A percentile compares a stretch with the other conserved stretches of the same genome.
Evolutionary conservation across 164 flowering plant genomes (phyloP).

Genomic region (Berberis thunbergii): DNA sequence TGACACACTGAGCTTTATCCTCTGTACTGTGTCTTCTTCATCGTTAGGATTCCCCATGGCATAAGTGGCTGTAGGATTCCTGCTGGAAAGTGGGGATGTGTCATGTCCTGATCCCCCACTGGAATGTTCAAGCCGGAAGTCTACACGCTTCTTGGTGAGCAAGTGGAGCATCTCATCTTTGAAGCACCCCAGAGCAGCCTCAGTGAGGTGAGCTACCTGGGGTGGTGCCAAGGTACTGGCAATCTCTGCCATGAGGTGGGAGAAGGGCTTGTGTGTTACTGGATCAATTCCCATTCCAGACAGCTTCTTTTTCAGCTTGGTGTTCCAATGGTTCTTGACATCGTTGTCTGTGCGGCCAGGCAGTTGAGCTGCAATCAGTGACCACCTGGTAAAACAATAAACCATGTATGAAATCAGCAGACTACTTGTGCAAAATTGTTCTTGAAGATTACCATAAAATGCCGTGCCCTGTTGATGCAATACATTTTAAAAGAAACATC

Average conservation of each 20-base stretch:
- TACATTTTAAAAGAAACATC: too few species aligned
- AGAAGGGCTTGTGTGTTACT: conserved; percentile 94
- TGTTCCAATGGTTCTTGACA: conserved; percentile 97
- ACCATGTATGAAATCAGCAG: too few species aligned
- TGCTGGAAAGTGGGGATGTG: conserved; percentile 5
- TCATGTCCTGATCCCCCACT: conserved; percentile 12
- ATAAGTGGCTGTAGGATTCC: conserved; percentile 17
- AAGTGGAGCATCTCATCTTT: conserved; percentile 98
- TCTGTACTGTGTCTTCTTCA: conserved; percentile 51
- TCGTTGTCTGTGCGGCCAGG: conserved; percentile 96
- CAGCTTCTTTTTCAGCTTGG: conserved; percentile 90
- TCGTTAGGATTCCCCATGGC: conserved; percentile 27
- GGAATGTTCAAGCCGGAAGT: conserved; percentile 53
- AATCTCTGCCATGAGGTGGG: conserved; percentile 98
- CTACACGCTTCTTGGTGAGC: conserved; percentile 73
- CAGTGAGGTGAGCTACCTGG: conserved; percentile 87
- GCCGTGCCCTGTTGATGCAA: too few species aligned
- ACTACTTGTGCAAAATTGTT: too few species aligned
- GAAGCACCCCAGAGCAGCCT: conserved; percentile 96
- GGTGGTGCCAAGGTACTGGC: conserved; percentile 91
- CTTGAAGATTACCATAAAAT: too few species aligned
- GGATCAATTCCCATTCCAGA: conserved; percentile 99
- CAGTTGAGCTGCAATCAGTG: conserved; percentile 79
- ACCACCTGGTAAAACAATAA: conserved; percentile 49
- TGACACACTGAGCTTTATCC: conserved; percentile 65